Conservation (phyloP, 2,329 filamentous ascomycete species). For the Elsinoe batatas region DNA sequence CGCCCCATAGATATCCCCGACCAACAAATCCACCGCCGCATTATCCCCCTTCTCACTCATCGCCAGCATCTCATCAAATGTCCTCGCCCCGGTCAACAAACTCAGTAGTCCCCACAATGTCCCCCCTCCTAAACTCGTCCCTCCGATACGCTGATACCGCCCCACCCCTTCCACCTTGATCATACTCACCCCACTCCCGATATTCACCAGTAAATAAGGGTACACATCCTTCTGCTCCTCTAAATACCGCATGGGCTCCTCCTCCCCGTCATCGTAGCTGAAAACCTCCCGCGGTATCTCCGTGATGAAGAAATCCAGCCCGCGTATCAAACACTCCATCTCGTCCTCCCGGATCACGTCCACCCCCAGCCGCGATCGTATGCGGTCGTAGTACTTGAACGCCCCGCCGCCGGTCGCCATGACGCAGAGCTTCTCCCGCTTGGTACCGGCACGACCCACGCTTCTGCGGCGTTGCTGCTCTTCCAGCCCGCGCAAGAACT, state of each 20-base stretch:
- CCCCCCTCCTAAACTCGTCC: conserved; percentile 89
- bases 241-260: conserved; percentile 76
- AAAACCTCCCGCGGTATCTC: conserved; percentile 97
- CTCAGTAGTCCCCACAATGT: conserved; percentile 94
- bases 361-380: conserved; percentile 71
- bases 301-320: conserved; percentile 96
- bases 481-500: conserved; percentile 80
- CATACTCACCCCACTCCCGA: conserved; percentile 93
- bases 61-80: conserved; percentile 95
- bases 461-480: conserved; percentile 60
- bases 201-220: conserved; percentile 95
- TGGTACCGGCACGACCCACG: too few species aligned
- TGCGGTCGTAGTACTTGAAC: conserved; percentile 92
- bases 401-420: conserved; percentile 95
- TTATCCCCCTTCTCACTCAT: conserved; percentile 91
- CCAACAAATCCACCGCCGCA: conserved; percentile 84
- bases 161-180: conserved; percentile 89
- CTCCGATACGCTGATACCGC: conserved; percentile 81
- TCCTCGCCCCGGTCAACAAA: conserved; percentile 80
- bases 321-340: conserved; percentile 93
- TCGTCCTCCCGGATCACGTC: conserved; percentile 90
- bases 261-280: conserved; percentile 73
- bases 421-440: conserved; percentile 58
- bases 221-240: conserved; percentile 73
- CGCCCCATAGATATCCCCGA: conserved; percentile 97